phyloP scores from a whole-genome alignment of 129 eudicot genomes.

The Kitagawia praeruptora region DNA sequence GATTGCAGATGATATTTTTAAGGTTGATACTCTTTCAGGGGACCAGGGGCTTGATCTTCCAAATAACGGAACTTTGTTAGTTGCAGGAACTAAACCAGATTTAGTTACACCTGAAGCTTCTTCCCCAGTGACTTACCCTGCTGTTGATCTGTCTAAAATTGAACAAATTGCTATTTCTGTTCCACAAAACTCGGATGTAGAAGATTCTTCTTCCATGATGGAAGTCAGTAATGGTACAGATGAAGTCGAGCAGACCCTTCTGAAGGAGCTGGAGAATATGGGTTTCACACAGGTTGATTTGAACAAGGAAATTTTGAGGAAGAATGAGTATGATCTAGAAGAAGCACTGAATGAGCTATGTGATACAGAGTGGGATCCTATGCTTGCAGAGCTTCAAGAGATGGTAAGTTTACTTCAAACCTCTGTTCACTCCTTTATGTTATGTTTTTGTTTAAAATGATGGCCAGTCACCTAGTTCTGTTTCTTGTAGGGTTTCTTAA shows the following conservation, averaged over 20 bases:
- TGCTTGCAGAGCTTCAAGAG: conserved; percentile 75
- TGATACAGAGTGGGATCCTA: conserved; percentile 78
- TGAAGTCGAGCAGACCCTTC: conserved; percentile 46
- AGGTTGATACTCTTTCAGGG: background rate
- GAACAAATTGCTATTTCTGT: background rate
- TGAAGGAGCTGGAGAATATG: conserved; percentile 63
- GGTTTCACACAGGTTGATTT: conserved; percentile 58
- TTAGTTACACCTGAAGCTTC: background rate
- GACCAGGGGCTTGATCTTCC: background rate
- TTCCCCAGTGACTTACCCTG: background rate
- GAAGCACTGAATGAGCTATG: conserved; percentile 40
- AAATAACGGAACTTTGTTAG: background rate
- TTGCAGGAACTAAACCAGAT: background rate
- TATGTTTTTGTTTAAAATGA: background rate
- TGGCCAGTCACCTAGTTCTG: background rate
- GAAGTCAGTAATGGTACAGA: background rate
- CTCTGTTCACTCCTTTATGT: background rate
- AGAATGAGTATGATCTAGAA: conserved; percentile 54
- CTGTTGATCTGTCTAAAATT: background rate
- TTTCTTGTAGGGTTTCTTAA: conserved; percentile 44
- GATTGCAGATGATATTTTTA: background rate
- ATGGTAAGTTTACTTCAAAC: conserved; percentile 43
- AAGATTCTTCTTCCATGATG: background rate
- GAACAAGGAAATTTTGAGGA: conserved; percentile 53
- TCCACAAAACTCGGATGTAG: background rate